A percentile compares a stretch with the other conserved stretches of the same genome.
Conservation (phyloP, 768 basidiomycete genomes). For the Rhizopogon vulgaris region DNA sequence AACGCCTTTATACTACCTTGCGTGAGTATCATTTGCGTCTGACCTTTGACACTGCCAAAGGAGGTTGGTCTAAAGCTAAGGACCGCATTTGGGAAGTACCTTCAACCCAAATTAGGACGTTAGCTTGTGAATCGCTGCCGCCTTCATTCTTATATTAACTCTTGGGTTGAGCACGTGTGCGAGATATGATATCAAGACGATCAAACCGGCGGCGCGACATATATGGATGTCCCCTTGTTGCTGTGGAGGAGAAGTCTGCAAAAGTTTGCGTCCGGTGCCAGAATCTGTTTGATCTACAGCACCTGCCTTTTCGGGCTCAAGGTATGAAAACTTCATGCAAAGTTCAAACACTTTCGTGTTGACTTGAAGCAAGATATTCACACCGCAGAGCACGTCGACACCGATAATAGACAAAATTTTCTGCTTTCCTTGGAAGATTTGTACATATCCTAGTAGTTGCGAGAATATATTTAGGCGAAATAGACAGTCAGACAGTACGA, state of each 20-base stretch:
- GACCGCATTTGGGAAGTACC: slow-evolving; percentile 14
- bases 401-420: neutral
- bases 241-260: neutral
- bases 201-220: slow-evolving; percentile 1
- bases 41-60: slow-evolving; percentile 22
- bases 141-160: neutral
- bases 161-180: neutral
- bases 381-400: neutral
- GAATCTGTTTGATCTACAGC: slow-evolving; percentile 4
- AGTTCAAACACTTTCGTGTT: neutral
- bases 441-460: too few relatives aligned
- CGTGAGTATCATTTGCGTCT: neutral
- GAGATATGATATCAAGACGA: neutral
- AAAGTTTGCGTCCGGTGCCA: neutral
- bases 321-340: neutral
- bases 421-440: too few relatives aligned
- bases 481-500: too few relatives aligned
- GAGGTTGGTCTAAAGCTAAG: slow-evolving; percentile 14
- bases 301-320: slow-evolving; percentile 13
- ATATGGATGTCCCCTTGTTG: slow-evolving; percentile 20
- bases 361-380: neutral
- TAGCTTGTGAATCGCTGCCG: slow-evolving; percentile 16
- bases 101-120: slow-evolving; percentile 23
- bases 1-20: slow-evolving; percentile 20
- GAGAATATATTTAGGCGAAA: too few relatives aligned